Evolutionary conservation across 176 grass and related monocot genomes (phyloP).

Genomic region (Zoysia pacifica): DNA sequence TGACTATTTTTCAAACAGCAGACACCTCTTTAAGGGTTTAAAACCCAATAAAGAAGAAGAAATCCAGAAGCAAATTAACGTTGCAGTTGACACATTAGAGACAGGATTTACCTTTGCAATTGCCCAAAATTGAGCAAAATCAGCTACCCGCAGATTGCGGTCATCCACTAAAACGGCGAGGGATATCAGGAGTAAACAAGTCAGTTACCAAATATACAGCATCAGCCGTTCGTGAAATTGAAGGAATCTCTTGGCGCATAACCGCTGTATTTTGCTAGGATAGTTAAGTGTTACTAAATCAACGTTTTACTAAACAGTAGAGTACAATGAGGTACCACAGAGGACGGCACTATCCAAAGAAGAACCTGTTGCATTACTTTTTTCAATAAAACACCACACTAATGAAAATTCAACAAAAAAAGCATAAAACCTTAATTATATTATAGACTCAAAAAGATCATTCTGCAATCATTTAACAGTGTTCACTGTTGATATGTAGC

Average conservation of each 20-base stretch:
- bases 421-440: background rate
- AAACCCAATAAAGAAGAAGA: slow-evolving; percentile 39
- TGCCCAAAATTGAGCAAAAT: slow-evolving; percentile 99
- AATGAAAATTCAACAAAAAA: slow-evolving; percentile 28
- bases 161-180: slow-evolving; percentile 96
- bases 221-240: slow-evolving; percentile 75
- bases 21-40: slow-evolving; percentile 31
- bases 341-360: slow-evolving; percentile 24
- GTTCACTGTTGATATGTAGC: slow-evolving; percentile 1
- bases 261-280: slow-evolving; percentile 48
- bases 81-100: slow-evolving; percentile 58
- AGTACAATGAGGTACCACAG: slow-evolving; percentile 21
- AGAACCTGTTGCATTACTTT: slow-evolving; percentile 17
- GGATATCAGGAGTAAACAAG: slow-evolving; percentile 94
- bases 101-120: slow-evolving; percentile 91
- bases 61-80: slow-evolving; percentile 54
- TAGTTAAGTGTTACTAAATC: slow-evolving; percentile 59
- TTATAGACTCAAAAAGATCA: background rate
- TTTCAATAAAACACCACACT: slow-evolving; percentile 22
- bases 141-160: slow-evolving; percentile 99
- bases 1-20: background rate
- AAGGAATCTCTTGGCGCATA: slow-evolving; percentile 57
- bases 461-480: background rate
- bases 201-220: slow-evolving; percentile 92
- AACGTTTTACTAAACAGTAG: slow-evolving; percentile 42